Base-by-base conservation (phyloP, 495 filamentous ascomycete genomes). In the Penicillium ochrochloron region DNA sequence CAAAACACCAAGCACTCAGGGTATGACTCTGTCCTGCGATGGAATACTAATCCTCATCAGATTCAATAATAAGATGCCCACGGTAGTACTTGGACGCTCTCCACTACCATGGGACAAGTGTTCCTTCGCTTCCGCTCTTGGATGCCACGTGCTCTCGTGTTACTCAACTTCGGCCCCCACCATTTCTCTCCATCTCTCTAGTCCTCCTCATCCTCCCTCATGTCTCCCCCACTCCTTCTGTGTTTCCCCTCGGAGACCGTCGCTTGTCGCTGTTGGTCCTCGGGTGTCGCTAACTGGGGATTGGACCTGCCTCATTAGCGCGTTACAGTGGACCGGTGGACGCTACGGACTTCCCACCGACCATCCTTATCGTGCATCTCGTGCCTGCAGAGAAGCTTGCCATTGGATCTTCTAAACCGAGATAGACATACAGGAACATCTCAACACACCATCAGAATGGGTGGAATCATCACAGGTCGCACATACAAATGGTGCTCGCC, bases 301-400 rank as follows among this genome's bases (percentile, higher is more conserved):
- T 50, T 59, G 41, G 57, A 33, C 57, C 42, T 50, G 17, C 56
- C 12, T 12, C 8, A 12, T 35, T 35, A 35, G 42, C 8, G 42
- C 48, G 5, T n/a, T 5, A 11, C 9, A 19, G 57, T 21, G 27
- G 42, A 19, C 5, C 27, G 8, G 1, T 48, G 11, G 7, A 50
- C 57, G 25, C 25, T 7, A 23, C 62, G 62, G 37, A 60, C 62
- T 65, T 65, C 62, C 17, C 52, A 19, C 62, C 62, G 62, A 46
- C 15, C 7, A 0, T 53, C 34, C 8, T 19, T 15, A 21, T 37
- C 19, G 37, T 25, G 15, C 19, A 39, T 55, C 57, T 35, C 57
- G 62, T 65, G 62, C 15, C 21, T 39, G 37, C n/a, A 60, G 29
- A 23, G 5, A 15, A 46, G 50, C 51, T 57, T 60, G 15, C 33